Evolutionary conservation across 2,329 filamentous ascomycete genomes (phyloP), one percentile per base, ranked within the genome.

Genomic region (Cercospora zeina): DNA sequence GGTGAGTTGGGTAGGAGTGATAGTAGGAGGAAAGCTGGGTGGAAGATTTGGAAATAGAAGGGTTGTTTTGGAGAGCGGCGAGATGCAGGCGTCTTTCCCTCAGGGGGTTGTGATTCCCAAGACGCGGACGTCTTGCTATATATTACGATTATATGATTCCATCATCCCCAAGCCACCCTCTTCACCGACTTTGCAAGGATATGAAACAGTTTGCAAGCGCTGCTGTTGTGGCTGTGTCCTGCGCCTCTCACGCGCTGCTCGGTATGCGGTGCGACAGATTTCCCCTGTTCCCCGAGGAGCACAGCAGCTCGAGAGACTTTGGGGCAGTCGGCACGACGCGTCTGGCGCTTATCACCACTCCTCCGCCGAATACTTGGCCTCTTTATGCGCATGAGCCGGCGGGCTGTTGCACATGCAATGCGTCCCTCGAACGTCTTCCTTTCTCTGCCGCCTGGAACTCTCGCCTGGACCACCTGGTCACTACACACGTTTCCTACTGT

Each of bases 21-120:
- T 61, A 64, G 76, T 73, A 79, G 75, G 47, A 72, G 74, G 51
- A 73, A 75, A 60, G 60, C 24, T 47, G 59, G 65, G 33, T 71
- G 66, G 70, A 72, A 70, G 69, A 65, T 69, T 61, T 66, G 69
- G 71, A 62, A 64, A 64, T 62, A 14, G 30, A 14, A 24, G 30
- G 27, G 47, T 30, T 21, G 6, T 4, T 10, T 51, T 51, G 47
- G 47, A 9, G n/a, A 51, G 47, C 27, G 47, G 24, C 16, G 24
- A 51, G 47, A n/a, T 30, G 47, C n/a, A 11, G 47, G 19, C 16
- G 39, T 45, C 39, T 10, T 24, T 16, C 37, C 10, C 13, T 45
- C 21, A 8, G 11, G 39, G 10, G 6, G 11, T 45, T 45, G 16
- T 45, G 21, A 45, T 45, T 24, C 3, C 24, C 24, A 27, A 11